These are phyloP conservation scores for Castanopsis chinensis DNA, from an alignment of 306 rosid species.

Conservation along the genomic window DNA sequence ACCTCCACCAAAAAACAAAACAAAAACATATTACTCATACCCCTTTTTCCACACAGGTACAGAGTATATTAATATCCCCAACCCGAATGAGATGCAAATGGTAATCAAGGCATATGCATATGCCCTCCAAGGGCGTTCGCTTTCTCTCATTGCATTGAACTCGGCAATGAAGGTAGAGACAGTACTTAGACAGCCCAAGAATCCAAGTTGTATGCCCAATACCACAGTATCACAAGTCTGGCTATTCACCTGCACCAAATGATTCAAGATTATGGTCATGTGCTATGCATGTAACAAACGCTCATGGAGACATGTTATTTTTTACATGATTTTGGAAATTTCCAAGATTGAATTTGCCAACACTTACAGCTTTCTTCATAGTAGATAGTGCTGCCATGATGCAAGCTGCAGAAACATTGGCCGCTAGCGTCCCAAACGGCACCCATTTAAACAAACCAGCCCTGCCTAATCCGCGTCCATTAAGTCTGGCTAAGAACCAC, in stretches of 20 bases:
- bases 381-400: constrained; percentile 74
- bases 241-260: constrained; percentile 50
- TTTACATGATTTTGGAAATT: neutral
- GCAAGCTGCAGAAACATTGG: constrained; percentile 81
- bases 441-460: constrained; percentile 50
- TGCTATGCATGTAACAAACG: neutral
- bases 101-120: constrained; percentile 61
- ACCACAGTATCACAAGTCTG: constrained; percentile 50
- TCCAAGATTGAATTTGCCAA: neutral
- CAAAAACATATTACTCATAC: constrained; percentile 6
- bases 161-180: constrained; percentile 80
- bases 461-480: constrained; percentile 68
- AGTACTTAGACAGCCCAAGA: constrained; percentile 83
- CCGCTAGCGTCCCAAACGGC: constrained; percentile 73
- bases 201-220: constrained; percentile 63
- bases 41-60: constrained; percentile 68
- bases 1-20: too few relatives aligned
- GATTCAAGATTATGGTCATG: neutral
- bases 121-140: constrained; percentile 69
- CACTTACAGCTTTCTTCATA: constrained; percentile 51
- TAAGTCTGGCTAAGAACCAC: constrained; percentile 71
- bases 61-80: constrained; percentile 66
- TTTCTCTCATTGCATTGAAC: constrained; percentile 79
- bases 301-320: neutral
- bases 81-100: constrained; percentile 45